Conservation (phyloP, 1,284 basidiomycete species). For the Ceratobasidium sp. region DNA sequence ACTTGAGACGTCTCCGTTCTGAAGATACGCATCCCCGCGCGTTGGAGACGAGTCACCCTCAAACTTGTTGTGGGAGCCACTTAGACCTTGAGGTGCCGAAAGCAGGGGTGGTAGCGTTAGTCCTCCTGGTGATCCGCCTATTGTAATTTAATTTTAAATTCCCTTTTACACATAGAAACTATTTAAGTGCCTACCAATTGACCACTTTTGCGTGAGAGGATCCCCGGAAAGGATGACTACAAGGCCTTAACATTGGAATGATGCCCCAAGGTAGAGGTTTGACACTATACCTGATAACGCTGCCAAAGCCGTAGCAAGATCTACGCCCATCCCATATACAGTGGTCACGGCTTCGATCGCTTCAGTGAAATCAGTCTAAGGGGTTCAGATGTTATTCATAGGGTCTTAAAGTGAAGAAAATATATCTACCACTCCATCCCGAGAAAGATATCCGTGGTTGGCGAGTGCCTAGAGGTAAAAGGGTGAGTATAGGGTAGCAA, state of each 20-base stretch:
- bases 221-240: constrained; percentile 2
- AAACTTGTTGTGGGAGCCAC: constrained; percentile 30
- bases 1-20: constrained; percentile 9
- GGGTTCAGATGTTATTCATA: background rate
- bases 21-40: constrained; percentile 17
- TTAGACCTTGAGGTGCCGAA: constrained; percentile 1
- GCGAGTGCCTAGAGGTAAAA: background rate
- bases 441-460: constrained; percentile 24
- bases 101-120: background rate
- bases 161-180: background rate
- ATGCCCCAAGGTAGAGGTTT: background rate
- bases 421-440: constrained; percentile 13
- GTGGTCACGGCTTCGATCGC: background rate
- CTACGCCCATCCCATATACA: constrained; percentile 13
- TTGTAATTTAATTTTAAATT: background rate
- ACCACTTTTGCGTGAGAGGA: background rate
- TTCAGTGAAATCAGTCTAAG: constrained; percentile 5
- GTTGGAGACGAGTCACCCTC: background rate
- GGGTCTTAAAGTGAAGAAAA: background rate
- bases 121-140: background rate
- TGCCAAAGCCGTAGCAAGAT: background rate
- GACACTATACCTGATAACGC: background rate
- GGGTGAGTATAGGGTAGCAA: background rate
- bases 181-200: constrained; percentile 15
- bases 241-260: background rate